Conservation (phyloP, 1,139 yeast species). For the Geotrichum candidum region DNA sequence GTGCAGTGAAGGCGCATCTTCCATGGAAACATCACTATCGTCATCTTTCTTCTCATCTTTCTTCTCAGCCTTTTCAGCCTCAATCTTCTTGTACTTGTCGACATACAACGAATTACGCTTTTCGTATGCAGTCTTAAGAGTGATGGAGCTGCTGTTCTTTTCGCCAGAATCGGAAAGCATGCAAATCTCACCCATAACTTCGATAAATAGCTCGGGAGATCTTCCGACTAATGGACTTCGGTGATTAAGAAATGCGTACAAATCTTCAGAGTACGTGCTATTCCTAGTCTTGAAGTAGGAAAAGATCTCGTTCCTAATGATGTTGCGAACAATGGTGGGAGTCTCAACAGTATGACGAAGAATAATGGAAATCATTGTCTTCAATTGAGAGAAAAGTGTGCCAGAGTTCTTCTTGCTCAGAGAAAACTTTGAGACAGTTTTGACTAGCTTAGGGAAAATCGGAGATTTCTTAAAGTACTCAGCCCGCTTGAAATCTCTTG, state of each 20-base stretch:
- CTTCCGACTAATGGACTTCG: constrained; percentile 53
- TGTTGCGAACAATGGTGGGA: constrained; percentile 42
- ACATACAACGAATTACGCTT: constrained; percentile 9
- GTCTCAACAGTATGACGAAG: constrained; percentile 70
- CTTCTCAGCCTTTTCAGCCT: constrained; percentile 4
- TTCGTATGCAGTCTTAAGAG: constrained; percentile 27
- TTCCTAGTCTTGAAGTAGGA: constrained; percentile 37
- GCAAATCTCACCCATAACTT: constrained; percentile 42
- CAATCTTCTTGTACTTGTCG: constrained; percentile 15
- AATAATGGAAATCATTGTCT: constrained; percentile 38
- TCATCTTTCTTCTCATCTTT: constrained; percentile 13
- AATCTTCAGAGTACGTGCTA: constrained; percentile 38
- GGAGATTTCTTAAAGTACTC: constrained; percentile 42
- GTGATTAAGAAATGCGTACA: constrained; percentile 50
- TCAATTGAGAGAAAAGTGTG: constrained; percentile 29
- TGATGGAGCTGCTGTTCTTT: constrained; percentile 27
- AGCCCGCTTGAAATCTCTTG: constrained; percentile 43
- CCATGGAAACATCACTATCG: constrained; percentile 18
- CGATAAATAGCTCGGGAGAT: constrained; percentile 50
- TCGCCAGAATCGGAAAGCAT: constrained; percentile 27
- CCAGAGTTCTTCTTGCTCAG: constrained; percentile 6
- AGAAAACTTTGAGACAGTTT: constrained; percentile 28
- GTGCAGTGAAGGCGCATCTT: constrained; percentile 11
- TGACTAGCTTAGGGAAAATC: constrained; percentile 34
- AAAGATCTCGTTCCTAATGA: constrained; percentile 39